Base-by-base conservation (phyloP, 2,329 filamentous ascomycete genomes). In the Fusarium subtropicale region DNA sequence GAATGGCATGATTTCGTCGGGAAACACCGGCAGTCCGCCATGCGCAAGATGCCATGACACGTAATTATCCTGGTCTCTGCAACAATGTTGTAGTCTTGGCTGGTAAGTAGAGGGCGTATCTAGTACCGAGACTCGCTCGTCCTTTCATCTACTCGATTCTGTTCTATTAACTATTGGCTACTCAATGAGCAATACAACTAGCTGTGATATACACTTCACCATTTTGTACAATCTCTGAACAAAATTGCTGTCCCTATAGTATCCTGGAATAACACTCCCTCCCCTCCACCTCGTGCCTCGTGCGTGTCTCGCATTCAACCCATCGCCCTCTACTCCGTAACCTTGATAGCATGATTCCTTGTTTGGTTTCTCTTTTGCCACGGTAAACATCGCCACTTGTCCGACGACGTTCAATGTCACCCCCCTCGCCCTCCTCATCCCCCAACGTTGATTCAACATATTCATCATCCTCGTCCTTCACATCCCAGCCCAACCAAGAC, bases 1-100 rank as follows among this genome's bases (percentile, higher is more conserved):
- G n/a, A 50, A 75, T 75, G 73, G 63, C 73, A 71, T 74, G 73
- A 75, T 75, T 71, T 56, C 45, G 57, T 75, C 73, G 70, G 73
- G 64, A 75, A 66, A 71, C 60, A 71, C 65, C 73, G 73, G 71
- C 64, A 64, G 22, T 54, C 48, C 55, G 38, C 39, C 33, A 39
- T 62, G 39, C 54, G 42, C 12, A 45, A 45, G 18, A 45, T 20
- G 42, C 13, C 70, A 41, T 38, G 55, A 58, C 66, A 65, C 66
- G 45, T 50, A 50, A 51, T 41, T 50, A 65, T 72, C 59, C 71
- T 63, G 44, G 71, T 26, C 39, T 53, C 31, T 66, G 38, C 62
- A 50, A 38, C 38, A 48, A 39, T 39, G 36, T 24, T 56, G 53
- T 44, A 51, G 59, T 44, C 39, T 54, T 53, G 47, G 47, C 47